phyloP scores from a whole-genome alignment of 345 rosid genomes.

The Syzygium grande region DNA sequence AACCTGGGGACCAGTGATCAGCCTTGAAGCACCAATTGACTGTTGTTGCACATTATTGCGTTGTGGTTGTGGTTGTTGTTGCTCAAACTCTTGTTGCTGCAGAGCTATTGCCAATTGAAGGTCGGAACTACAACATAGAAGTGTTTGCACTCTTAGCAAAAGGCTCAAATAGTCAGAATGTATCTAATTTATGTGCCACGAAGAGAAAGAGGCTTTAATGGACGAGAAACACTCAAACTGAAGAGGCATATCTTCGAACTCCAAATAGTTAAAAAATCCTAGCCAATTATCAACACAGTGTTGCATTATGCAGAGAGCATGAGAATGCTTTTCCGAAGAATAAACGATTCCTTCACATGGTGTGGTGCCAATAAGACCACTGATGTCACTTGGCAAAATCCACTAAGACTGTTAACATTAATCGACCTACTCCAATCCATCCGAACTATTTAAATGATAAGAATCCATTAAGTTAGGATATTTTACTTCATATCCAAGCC shows the following conservation, averaged over 20 bases:
- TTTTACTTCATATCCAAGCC: constrained; percentile 65
- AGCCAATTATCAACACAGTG: neutral
- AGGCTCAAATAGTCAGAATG: neutral
- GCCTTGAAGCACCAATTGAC: constrained; percentile 44
- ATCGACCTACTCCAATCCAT: neutral
- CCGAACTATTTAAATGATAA: neutral
- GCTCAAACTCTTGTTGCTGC: constrained; percentile 96
- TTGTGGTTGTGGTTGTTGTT: constrained; percentile 64
- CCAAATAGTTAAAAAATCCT: neutral
- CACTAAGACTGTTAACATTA: neutral
- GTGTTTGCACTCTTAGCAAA: neutral
- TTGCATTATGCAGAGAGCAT: neutral
- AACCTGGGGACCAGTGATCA: constrained; percentile 91
- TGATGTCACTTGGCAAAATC: neutral
- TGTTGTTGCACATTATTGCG: constrained; percentile 50
- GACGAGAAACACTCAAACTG: neutral
- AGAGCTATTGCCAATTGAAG: constrained; percentile 93
- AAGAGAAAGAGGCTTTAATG: neutral
- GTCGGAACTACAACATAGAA: constrained; percentile 60
- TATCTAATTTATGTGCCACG: neutral
- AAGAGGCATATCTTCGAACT: neutral
- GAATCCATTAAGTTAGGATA: constrained; percentile 8
- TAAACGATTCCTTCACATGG: neutral
- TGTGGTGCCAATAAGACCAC: neutral
- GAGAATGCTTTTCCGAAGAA: neutral